Evolutionary conservation across 106 monocot genomes (phyloP), one percentile per base, ranked within the genome.

Genomic region (Dendrobium catenatum): DNA sequence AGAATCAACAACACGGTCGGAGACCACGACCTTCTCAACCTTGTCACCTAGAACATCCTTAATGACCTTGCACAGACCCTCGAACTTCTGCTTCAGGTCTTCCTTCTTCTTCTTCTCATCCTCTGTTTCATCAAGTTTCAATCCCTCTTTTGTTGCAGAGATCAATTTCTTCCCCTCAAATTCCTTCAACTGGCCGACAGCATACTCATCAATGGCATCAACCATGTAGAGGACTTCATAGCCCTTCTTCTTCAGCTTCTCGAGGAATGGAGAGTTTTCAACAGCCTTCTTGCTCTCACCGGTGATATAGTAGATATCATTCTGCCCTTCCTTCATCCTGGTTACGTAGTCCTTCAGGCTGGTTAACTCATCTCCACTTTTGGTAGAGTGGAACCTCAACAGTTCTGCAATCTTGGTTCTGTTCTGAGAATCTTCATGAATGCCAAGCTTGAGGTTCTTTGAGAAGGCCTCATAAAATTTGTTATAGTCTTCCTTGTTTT

Each of bases 281-380:
- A 93, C 93, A 5, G 93, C 93, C 81, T 93, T 93, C 85, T 93
- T 93, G 83, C 93, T 93, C 84, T 93, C 93, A 37, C 93, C 93
- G 11, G 93, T 93, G 55, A 93, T 93, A 82, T 90, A 93, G 81
- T 90, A 93, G 10, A 93, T 90, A 29, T 93, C 93, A 51, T 40
- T 90, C 88, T 93, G 93, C 13, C 93, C 86, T 64, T 93, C 93
- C 93, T 93, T 93, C 93, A 93, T 93, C 82, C 93, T 85, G 5
- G 93, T 93, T 20, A 93, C 93, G 29, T 90, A 93, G 82, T 93
- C 93, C 83, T 93, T 93, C 27, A 93, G 83, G 85, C 93, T 93
- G 18, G 90, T 93, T 85, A 93, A 9, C 77, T 93, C 93, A 56
- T 93, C 93, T 43, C 93, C 93, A 22, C 93, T 93, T 83, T 93